These are phyloP conservation scores for Suillus subluteus DNA, from an alignment of 768 basidiomycete species.

Conservation along the genomic window DNA sequence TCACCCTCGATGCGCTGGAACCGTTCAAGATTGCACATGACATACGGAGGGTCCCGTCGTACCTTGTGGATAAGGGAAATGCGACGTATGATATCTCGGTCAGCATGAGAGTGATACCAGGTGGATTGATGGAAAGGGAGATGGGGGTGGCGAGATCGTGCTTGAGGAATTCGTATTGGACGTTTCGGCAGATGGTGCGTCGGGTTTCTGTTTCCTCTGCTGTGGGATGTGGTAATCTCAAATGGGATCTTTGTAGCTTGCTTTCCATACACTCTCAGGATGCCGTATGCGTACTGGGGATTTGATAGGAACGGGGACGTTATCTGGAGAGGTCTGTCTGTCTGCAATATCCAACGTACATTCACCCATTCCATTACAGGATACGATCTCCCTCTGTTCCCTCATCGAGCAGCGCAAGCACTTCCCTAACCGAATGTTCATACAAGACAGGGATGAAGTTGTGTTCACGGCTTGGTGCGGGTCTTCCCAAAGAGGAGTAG, in stretches of 20 bases:
- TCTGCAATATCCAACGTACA: neutral
- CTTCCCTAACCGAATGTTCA: constrained; percentile 3
- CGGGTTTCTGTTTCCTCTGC: neutral
- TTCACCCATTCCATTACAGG: neutral
- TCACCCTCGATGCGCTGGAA: constrained; percentile 13
- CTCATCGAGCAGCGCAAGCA: constrained; percentile 9
- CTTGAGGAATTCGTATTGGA: constrained; percentile 12
- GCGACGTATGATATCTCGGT: constrained; percentile 10
- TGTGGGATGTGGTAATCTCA: neutral
- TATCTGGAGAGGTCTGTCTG: constrained; percentile 11
- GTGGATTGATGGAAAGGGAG: neutral
- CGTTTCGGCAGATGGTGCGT: constrained; percentile 12
- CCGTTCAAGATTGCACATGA: constrained; percentile 9
- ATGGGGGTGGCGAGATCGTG: constrained; percentile 2
- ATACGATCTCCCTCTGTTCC: constrained; percentile 7
- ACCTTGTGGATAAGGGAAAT: constrained; percentile 7
- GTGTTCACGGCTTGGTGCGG: constrained; percentile 8
- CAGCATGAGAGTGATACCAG: neutral
- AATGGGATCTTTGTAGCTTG: neutral
- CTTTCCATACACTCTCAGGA: constrained; percentile 10
- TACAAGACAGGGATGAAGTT: constrained; percentile 6
- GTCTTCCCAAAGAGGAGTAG: neutral
- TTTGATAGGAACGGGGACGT: constrained; percentile 11
- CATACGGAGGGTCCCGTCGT: constrained; percentile 3
- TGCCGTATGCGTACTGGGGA: constrained; percentile 13